Conservation (phyloP, 2,329 filamentous ascomycete genomes). For the Keithomyces neogunnii region DNA sequence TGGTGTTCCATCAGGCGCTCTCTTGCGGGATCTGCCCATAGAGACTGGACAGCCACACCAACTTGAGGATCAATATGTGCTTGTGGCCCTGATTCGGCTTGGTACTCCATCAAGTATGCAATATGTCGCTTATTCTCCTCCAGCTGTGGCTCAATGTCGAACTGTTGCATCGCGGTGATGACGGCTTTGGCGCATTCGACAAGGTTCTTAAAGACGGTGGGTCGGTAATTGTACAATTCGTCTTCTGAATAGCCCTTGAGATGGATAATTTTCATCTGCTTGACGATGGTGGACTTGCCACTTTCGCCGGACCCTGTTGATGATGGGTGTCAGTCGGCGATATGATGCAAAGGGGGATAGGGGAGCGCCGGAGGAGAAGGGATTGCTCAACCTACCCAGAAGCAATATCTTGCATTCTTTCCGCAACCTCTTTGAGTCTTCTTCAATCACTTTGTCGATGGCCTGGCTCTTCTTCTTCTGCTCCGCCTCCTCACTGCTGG, state of each 20-base stretch:
- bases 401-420: constrained; percentile 98
- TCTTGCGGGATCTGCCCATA: constrained; percentile 87
- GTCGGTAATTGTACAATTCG: constrained; percentile 85
- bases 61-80: constrained; percentile 74
- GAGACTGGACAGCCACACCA: constrained; percentile 70
- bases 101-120: constrained; percentile 77
- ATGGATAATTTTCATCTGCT: constrained; percentile 99
- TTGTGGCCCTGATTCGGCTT: constrained; percentile 83
- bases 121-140: constrained; percentile 65
- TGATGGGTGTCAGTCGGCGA: constrained; percentile 11
- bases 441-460: constrained; percentile 89
- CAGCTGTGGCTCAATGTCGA: constrained; percentile 70
- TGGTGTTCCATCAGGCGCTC: constrained; percentile 82
- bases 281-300: constrained; percentile 98
- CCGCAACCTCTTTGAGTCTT: constrained; percentile 85
- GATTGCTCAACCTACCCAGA: constrained; percentile 55
- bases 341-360: neutral
- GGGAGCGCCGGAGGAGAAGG: neutral
- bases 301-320: constrained; percentile 85
- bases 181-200: constrained; percentile 94
- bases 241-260: constrained; percentile 95
- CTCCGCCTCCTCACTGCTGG: constrained; percentile 75
- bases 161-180: constrained; percentile 85
- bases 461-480: constrained; percentile 94
- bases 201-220: constrained; percentile 97